Percentiles rank a stretch among this genome's conserved stretches.
Evolutionary conservation across 305 asterid genomes (phyloP).

Genomic region (Rubia occidens): DNA sequence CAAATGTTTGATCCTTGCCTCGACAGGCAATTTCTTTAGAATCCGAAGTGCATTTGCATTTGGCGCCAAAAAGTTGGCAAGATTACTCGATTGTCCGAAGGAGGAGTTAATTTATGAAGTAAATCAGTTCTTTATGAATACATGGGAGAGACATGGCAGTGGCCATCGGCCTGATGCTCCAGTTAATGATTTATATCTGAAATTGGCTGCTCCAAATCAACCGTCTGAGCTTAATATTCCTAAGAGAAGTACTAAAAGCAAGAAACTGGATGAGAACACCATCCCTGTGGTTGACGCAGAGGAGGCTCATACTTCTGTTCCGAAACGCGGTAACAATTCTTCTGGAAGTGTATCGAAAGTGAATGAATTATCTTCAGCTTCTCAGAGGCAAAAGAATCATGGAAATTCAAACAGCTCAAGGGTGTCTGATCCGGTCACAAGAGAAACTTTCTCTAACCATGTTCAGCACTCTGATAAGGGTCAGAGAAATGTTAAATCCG

Average conservation of each 20-base stretch:
- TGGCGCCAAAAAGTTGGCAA: slow-evolving; percentile 79
- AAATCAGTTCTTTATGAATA: slow-evolving; percentile 77
- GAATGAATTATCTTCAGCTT: slow-evolving; percentile 34
- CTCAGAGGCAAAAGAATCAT: slow-evolving; percentile 46
- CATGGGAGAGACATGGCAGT: slow-evolving; percentile 81
- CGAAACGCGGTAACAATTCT: slow-evolving; percentile 36
- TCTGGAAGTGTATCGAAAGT: slow-evolving; percentile 28
- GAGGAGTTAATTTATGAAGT: slow-evolving; percentile 54
- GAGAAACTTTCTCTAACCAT: slow-evolving; percentile 36
- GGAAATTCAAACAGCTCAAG: slow-evolving; percentile 31
- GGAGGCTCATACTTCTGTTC: slow-evolving; percentile 29
- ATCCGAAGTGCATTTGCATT: slow-evolving; percentile 87
- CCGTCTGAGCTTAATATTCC: slow-evolving; percentile 31
- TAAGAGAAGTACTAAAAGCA: slow-evolving; percentile 26
- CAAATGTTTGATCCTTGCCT: background rate
- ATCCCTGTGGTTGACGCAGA: slow-evolving; percentile 27
- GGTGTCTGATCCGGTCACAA: slow-evolving; percentile 34
- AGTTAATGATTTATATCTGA: slow-evolving; percentile 31
- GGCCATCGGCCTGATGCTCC: slow-evolving; percentile 86
- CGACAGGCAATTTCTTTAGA: slow-evolving; percentile 78
- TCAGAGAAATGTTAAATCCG: slow-evolving; percentile 49
- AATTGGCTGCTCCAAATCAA: slow-evolving; percentile 35
- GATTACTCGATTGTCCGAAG: slow-evolving; percentile 65
- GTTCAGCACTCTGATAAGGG: slow-evolving; percentile 37
- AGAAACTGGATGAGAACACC: slow-evolving; percentile 32